Evolutionary conservation across 2,329 filamentous ascomycete species (phyloP).

Genomic region (Xylariaceae sp.): DNA sequence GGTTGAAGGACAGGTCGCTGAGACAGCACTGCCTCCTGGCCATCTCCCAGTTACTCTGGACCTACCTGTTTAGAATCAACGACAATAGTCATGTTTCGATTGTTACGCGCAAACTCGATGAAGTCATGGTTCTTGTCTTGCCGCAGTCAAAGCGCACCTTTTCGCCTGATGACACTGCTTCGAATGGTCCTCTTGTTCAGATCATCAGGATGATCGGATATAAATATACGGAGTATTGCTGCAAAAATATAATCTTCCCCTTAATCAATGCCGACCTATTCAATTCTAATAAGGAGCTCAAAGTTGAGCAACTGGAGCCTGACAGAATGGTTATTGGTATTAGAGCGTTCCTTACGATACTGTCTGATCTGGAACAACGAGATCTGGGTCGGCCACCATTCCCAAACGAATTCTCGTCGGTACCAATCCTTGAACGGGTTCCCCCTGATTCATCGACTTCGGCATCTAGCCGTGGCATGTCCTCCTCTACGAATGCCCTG

Average conservation of each 20-base stretch:
- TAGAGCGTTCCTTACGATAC: constrained; percentile 84
- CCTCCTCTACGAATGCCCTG: constrained; percentile 24
- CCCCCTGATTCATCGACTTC: constrained; percentile 47
- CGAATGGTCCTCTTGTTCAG: constrained; percentile 86
- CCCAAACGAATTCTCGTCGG: constrained; percentile 57
- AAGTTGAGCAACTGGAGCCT: constrained; percentile 87
- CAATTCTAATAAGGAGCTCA: constrained; percentile 66
- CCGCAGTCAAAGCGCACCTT: constrained; percentile 75
- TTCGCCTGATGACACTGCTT: constrained; percentile 74
- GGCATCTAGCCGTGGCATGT: constrained; percentile 33
- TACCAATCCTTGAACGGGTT: constrained; percentile 39
- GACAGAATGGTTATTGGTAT: constrained; percentile 98
- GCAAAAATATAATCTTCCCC: constrained; percentile 88
- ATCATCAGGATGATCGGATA: constrained; percentile 92
- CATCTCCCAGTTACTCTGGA: constrained; percentile 87
- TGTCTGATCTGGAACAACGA: constrained; percentile 85
- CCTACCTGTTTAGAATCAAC: constrained; percentile 79
- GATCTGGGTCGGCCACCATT: constrained; percentile 76
- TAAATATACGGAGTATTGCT: constrained; percentile 90
- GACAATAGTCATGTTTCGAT: constrained; percentile 62
- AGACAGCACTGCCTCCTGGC: constrained; percentile 80
- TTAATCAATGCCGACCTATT: constrained; percentile 92
- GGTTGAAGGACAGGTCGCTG: constrained; percentile 76
- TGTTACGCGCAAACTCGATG: constrained; percentile 76
- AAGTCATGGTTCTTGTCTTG: constrained; percentile 79